Conservation (phyloP, 2,329 filamentous ascomycete genomes). For the Massarina eburnea region DNA sequence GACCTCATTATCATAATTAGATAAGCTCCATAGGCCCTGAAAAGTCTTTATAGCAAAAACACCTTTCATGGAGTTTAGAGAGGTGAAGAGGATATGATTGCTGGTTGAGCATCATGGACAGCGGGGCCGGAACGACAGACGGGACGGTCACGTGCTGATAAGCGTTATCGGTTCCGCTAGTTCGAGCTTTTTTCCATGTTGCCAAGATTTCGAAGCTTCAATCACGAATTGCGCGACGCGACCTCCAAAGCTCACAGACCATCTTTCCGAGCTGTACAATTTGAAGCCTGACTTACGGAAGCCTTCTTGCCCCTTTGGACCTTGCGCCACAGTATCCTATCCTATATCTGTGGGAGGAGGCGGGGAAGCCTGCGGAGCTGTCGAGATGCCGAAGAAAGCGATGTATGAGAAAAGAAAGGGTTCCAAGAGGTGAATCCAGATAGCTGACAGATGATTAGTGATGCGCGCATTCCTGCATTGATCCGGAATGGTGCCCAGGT, state of each 20-base stretch:
- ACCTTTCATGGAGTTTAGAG: too few relatives aligned
- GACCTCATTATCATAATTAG: too few relatives aligned
- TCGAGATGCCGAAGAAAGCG: slow-evolving; percentile 44
- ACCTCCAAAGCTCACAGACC: slow-evolving; percentile 4
- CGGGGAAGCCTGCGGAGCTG: slow-evolving; percentile 34
- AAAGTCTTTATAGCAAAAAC: too few relatives aligned
- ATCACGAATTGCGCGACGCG: slow-evolving; percentile 5
- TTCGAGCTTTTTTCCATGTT: slow-evolving; percentile 14
- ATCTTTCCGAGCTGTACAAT: background rate
- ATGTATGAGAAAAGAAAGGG: slow-evolving; percentile 25
- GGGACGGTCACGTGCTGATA: slow-evolving; percentile 3
- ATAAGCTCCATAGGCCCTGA: too few relatives aligned
- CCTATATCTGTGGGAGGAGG: slow-evolving; percentile 17
- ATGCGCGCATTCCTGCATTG: slow-evolving; percentile 44
- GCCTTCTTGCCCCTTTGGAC: background rate
- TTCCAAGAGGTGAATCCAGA: background rate
- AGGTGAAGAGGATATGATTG: too few relatives aligned
- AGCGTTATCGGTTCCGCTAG: slow-evolving; percentile 1
- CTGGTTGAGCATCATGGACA: background rate
- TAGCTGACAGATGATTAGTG: slow-evolving; percentile 24
- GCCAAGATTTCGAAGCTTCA: slow-evolving; percentile 15
- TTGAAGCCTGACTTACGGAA: slow-evolving; percentile 3
- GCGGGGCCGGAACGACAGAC: too few relatives aligned
- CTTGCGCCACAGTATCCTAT: slow-evolving; percentile 1
- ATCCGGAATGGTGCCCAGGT: slow-evolving; percentile 45